These are phyloP conservation scores for Suhomyces faveliae DNA, from an alignment of 805 yeast genomes.

Conservation along the genomic window DNA sequence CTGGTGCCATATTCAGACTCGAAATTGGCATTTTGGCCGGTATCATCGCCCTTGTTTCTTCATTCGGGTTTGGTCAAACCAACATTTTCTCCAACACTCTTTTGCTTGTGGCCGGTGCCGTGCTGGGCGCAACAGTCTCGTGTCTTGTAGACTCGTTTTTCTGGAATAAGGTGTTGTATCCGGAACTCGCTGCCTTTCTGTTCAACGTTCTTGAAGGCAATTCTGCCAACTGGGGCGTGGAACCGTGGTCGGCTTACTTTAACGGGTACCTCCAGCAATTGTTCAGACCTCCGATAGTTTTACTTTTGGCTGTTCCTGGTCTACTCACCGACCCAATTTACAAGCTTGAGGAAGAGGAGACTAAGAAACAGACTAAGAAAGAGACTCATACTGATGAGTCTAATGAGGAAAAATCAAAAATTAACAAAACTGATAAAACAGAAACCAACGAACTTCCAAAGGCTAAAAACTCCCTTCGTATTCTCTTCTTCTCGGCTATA, in stretches of 20 bases:
- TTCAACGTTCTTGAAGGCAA: conserved; percentile 79
- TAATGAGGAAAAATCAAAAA: not conserved
- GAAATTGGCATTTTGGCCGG: conserved; percentile 61
- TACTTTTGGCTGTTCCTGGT: conserved; percentile 35
- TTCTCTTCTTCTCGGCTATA: conserved; percentile 51
- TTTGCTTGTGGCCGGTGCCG: conserved; percentile 48
- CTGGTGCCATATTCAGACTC: conserved; percentile 67
- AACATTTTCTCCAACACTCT: conserved; percentile 36
- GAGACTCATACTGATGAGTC: not conserved
- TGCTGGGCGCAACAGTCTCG: conserved; percentile 50
- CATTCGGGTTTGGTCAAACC: conserved; percentile 47
- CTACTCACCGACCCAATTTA: conserved; percentile 45
- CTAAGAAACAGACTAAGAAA: not conserved
- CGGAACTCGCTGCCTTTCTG: conserved; percentile 70
- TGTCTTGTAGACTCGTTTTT: conserved; percentile 66
- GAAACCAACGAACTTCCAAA: conserved; percentile 12
- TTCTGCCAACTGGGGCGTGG: conserved; percentile 78
- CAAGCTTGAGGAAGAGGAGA: conserved; percentile 3
- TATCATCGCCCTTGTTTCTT: conserved; percentile 47
- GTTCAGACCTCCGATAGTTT: conserved; percentile 46
- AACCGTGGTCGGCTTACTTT: conserved; percentile 72
- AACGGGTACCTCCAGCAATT: conserved; percentile 41
- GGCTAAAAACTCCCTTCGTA: conserved; percentile 37
- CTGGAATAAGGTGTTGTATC: conserved; percentile 64
- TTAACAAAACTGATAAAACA: not conserved